phyloP scores from a whole-genome alignment of 257 asterid species.

The Handroanthus guayacan region DNA sequence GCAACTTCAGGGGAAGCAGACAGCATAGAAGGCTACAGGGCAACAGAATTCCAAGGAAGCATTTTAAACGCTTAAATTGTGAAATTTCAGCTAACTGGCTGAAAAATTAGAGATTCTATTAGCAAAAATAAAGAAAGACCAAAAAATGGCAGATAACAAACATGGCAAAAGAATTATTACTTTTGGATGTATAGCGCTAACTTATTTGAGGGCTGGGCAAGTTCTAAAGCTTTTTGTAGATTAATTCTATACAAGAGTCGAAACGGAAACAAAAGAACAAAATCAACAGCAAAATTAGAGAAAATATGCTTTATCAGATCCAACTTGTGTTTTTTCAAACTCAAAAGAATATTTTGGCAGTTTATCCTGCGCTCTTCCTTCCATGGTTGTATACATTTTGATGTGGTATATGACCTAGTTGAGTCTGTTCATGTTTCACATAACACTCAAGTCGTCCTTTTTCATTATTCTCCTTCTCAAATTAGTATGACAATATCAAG shows the following conservation, averaged over 20 bases:
- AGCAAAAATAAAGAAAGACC: neutral
- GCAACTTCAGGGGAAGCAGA: constrained; percentile 59
- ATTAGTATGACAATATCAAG: neutral
- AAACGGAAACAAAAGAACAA: neutral
- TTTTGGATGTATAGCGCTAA: neutral
- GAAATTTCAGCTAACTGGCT: neutral
- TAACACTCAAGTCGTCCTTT: neutral
- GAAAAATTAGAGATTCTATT: neutral
- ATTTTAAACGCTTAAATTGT: constrained; percentile 1
- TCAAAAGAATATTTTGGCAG: neutral
- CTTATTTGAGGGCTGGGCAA: neutral
- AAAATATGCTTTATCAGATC: neutral
- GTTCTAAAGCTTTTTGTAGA: neutral
- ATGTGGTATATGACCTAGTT: neutral
- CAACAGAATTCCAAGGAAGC: constrained; percentile 8
- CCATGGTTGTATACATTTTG: neutral
- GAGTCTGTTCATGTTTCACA: neutral
- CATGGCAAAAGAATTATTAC: neutral
- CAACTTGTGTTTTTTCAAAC: neutral
- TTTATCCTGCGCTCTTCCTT: neutral
- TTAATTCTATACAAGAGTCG: neutral
- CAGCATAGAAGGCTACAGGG: constrained; percentile 52
- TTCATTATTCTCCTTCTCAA: neutral
- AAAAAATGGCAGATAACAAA: neutral
- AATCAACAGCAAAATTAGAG: neutral